These are phyloP conservation scores for Actinidia chinensis DNA, from an alignment of 179 eudicot genomes.

Conservation along the genomic window DNA sequence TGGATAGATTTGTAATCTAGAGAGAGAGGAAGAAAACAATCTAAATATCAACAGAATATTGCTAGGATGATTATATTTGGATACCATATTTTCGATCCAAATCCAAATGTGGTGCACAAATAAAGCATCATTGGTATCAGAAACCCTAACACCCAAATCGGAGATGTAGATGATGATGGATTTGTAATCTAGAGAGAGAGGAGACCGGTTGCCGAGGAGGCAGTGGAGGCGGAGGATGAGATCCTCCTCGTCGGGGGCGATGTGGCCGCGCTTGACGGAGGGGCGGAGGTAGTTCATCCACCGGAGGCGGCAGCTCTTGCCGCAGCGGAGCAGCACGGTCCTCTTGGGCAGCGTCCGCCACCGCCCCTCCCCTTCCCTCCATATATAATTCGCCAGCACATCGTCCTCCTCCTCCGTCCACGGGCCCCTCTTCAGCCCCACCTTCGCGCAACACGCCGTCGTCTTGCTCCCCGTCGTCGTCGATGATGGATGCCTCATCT, in stretches of 20 bases:
- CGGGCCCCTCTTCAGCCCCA: slow-evolving; percentile 47
- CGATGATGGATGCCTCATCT: slow-evolving; percentile 33
- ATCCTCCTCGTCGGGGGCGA: slow-evolving; percentile 42
- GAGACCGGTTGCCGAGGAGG: slow-evolving; percentile 45
- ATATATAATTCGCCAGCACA: slow-evolving; percentile 32
- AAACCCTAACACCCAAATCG: background rate
- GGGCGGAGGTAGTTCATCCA: slow-evolving; percentile 54
- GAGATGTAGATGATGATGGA: background rate
- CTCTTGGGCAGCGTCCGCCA: slow-evolving; percentile 45
- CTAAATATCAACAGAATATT: too few relatives aligned
- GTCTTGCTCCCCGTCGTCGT: background rate
- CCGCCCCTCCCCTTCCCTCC: slow-evolving; percentile 43
- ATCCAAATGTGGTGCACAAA: too few relatives aligned
- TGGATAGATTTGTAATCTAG: background rate
- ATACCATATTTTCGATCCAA: too few relatives aligned
- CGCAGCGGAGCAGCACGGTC: slow-evolving; percentile 43
- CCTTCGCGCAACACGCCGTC: slow-evolving; percentile 37
- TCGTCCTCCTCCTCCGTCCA: slow-evolving; percentile 56
- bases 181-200: background rate
- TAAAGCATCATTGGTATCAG: too few relatives aligned
- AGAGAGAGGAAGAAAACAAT: background rate
- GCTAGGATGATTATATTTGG: too few relatives aligned
- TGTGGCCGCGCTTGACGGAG: slow-evolving; percentile 41
- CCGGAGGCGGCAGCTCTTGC: slow-evolving; percentile 50
- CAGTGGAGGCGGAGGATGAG: slow-evolving; percentile 49